These are phyloP conservation scores for Petrea volubilis DNA, from an alignment of 257 asterid species.

Conservation along the genomic window DNA sequence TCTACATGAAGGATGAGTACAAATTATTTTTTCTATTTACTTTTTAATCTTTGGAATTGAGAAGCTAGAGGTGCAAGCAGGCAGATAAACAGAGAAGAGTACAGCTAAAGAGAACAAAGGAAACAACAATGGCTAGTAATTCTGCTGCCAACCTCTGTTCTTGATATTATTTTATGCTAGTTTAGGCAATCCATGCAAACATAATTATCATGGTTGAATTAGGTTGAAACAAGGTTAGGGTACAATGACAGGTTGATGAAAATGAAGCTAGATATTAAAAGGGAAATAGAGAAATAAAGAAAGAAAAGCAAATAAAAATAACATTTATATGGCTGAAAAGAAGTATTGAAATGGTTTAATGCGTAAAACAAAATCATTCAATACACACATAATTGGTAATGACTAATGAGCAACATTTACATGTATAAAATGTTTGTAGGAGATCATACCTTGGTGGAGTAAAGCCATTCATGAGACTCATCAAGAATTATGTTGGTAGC, in stretches of 20 bases:
- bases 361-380: neutral
- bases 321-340: neutral
- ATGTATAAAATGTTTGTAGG: neutral
- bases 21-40: neutral
- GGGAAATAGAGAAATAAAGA: neutral
- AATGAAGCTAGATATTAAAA: neutral
- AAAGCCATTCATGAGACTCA: constrained; percentile 97
- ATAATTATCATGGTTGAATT: neutral
- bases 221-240: neutral
- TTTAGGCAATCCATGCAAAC: neutral
- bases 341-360: neutral
- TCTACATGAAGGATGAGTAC: neutral
- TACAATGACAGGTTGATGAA: neutral
- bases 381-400: neutral
- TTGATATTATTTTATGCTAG: neutral
- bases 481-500: constrained; percentile 96
- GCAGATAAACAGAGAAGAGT: neutral
- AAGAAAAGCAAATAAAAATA: too few relatives aligned
- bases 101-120: neutral
- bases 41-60: neutral
- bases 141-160: neutral
- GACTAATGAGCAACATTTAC: neutral
- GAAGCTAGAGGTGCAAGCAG: neutral
- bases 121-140: neutral
- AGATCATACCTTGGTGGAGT: constrained; percentile 86